Percentiles rank a stretch among this genome's conserved stretches.
Evolutionary conservation across 2,329 filamentous ascomycete species (phyloP).

Genomic region (Chaetomium sp.): DNA sequence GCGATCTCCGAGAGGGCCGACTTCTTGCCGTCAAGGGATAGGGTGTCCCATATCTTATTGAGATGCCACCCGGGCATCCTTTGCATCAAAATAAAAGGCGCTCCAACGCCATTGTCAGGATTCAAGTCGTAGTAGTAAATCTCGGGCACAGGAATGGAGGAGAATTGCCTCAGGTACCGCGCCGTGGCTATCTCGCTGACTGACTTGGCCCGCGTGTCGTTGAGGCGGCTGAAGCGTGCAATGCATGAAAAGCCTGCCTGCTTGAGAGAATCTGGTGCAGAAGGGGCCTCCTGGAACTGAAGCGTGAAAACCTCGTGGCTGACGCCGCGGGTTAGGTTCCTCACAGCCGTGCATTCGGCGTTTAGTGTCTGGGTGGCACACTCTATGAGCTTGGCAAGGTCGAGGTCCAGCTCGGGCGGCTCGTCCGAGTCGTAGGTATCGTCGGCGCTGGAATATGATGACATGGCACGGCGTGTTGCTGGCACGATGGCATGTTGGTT

Average conservation of each 20-base stretch:
- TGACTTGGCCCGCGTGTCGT: neutral
- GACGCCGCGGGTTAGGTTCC: neutral
- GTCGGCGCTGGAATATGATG: conserved; percentile 1
- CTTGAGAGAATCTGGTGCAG: neutral
- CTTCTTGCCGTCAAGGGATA: conserved; percentile 1
- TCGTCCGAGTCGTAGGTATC: conserved; percentile 7
- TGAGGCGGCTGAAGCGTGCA: neutral
- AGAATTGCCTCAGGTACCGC: neutral
- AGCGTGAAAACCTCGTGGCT: conserved; percentile 8
- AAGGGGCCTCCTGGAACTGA: neutral
- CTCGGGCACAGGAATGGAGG: conserved; percentile 5
- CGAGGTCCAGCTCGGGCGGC: conserved; percentile 2
- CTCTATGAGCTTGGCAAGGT: neutral
- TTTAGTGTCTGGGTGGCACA: neutral
- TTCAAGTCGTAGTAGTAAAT: conserved; percentile 6
- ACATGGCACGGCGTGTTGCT: neutral
- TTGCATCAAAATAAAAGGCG: conserved; percentile 3
- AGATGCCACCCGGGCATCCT: conserved; percentile 1
- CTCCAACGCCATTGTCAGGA: neutral
- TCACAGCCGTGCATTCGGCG: neutral
- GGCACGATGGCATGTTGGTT: too few relatives aligned
- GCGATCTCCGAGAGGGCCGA: conserved; percentile 5
- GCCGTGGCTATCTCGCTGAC: conserved; percentile 6
- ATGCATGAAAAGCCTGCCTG: neutral
- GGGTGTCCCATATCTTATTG: conserved; percentile 2